Evolutionary conservation across 78 protist species (phyloP).

Genomic region (Dictyostelium capitatum): DNA sequence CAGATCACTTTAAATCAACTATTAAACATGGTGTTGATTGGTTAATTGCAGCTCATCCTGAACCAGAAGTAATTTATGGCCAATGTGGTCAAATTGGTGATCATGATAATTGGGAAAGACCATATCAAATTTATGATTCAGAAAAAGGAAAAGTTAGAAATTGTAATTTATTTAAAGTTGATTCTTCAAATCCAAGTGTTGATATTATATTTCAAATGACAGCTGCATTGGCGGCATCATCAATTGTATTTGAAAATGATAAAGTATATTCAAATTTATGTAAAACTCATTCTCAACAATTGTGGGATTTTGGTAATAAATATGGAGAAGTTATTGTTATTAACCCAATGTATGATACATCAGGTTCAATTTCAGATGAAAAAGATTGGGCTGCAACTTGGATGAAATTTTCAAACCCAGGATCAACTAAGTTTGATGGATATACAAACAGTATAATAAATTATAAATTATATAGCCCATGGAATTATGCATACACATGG

Average conservation of each 20-base stretch:
- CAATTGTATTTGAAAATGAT: conserved; percentile 10
- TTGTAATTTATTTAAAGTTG: background rate
- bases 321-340: background rate
- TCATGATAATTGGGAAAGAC: background rate
- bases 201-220: conserved; percentile 32
- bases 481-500: background rate
- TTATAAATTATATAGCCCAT: background rate
- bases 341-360: background rate
- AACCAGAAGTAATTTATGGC: background rate
- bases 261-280: conserved; percentile 6
- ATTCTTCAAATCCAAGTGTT: conserved; percentile 20
- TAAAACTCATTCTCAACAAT: conserved; percentile 26
- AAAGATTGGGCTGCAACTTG: conserved; percentile 48
- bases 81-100: background rate
- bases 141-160: conserved; percentile 22
- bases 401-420: background rate
- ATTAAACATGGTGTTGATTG: background rate
- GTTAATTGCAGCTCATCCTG: background rate
- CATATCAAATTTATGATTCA: background rate
- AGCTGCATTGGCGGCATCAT: conserved; percentile 35
- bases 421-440: background rate
- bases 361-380: conserved; percentile 46
- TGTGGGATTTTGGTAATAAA: conserved; percentile 26
- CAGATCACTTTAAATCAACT: background rate
- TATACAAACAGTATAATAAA: background rate